Evolutionary conservation across 2,329 filamentous ascomycete genomes (phyloP).

Genomic region (Teratosphaeria pseudoeucalypti): DNA sequence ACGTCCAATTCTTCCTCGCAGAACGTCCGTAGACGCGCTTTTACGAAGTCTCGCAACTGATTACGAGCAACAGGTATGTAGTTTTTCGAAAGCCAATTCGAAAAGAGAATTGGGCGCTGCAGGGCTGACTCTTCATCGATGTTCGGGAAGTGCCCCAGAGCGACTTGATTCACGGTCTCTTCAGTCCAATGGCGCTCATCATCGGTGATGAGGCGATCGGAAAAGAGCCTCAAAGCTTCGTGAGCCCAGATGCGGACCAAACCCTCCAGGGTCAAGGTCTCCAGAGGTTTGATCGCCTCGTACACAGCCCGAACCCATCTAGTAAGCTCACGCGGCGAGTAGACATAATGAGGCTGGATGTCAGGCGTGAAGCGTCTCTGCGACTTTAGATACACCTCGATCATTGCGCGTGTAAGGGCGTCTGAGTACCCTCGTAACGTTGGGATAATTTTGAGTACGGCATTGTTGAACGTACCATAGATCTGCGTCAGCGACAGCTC

Average conservation of each 20-base stretch:
- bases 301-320: slow-evolving; percentile 97
- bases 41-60: slow-evolving; percentile 91
- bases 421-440: slow-evolving; percentile 92
- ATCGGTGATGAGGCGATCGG: slow-evolving; percentile 89
- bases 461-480: slow-evolving; percentile 95
- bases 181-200: slow-evolving; percentile 94
- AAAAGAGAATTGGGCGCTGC: slow-evolving; percentile 89
- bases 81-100: slow-evolving; percentile 98
- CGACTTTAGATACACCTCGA: slow-evolving; percentile 88
- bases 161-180: slow-evolving; percentile 74
- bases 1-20: slow-evolving; percentile 99
- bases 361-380: slow-evolving; percentile 90
- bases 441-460: slow-evolving; percentile 92
- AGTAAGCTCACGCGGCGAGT: slow-evolving; percentile 96
- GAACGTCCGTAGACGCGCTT: slow-evolving; percentile 92
- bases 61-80: slow-evolving; percentile 96
- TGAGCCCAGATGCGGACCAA: slow-evolving; percentile 97
- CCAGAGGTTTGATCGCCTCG: slow-evolving; percentile 87
- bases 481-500: slow-evolving; percentile 92
- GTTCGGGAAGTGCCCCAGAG: slow-evolving; percentile 86
- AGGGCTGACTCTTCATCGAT: slow-evolving; percentile 84
- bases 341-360: slow-evolving; percentile 97
- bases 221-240: slow-evolving; percentile 89
- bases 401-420: slow-evolving; percentile 92
- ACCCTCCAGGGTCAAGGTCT: slow-evolving; percentile 78